phyloP scores from a whole-genome alignment of 2,329 filamentous ascomycete genomes.

The Meredithiella fracta region DNA sequence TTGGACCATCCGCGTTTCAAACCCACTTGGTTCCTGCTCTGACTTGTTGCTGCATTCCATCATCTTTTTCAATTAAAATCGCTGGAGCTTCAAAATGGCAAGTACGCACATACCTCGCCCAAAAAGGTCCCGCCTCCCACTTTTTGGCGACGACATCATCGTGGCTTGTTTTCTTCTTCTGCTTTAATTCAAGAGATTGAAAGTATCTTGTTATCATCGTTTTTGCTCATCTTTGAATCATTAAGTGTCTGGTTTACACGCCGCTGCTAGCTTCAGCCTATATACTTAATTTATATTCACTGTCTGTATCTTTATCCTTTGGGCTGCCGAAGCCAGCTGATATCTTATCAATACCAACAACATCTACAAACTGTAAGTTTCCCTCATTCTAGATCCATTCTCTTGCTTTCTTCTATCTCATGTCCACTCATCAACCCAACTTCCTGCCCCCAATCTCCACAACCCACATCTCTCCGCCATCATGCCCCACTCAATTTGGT shows the following conservation, averaged over 20 bases:
- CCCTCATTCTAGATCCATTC: too few species aligned
- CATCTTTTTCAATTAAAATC: neutral
- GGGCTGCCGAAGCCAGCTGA: neutral
- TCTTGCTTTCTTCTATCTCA: neutral
- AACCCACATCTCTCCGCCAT: neutral
- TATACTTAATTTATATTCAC: neutral
- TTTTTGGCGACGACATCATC: neutral
- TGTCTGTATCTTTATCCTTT: neutral
- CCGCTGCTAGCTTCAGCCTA: neutral
- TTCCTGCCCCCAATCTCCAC: neutral
- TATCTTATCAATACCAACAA: neutral
- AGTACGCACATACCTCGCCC: neutral
- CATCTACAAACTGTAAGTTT: too few species aligned
- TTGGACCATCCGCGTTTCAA: neutral
- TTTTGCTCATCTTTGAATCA: neutral
- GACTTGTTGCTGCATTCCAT: too few species aligned
- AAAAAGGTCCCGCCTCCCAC: conserved; percentile 1
- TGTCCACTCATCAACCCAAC: neutral
- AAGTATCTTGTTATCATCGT: neutral
- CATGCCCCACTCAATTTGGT: neutral
- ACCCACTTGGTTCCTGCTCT: neutral
- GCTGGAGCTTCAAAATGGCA: neutral
- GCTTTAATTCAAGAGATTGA: neutral
- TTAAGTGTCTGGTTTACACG: neutral
- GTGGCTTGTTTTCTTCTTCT: neutral